phyloP scores from a whole-genome alignment of 495 filamentous ascomycete genomes.

The Talaromyces ruber region DNA sequence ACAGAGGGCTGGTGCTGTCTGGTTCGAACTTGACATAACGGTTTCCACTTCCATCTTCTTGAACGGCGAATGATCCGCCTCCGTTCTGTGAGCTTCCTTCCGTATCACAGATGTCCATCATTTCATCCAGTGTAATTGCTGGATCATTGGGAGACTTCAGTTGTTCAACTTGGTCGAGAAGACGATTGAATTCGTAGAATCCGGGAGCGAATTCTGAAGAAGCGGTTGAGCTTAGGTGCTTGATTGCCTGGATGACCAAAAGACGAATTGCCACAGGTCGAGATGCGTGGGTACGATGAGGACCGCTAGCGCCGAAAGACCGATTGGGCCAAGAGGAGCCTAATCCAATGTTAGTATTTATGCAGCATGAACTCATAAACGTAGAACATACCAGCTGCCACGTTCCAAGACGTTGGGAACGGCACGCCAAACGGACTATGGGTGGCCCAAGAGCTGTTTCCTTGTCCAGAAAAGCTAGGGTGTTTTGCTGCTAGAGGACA shows the following conservation, averaged over 20 bases:
- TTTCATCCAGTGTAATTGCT: constrained; percentile 56
- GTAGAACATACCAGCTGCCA: constrained; percentile 25
- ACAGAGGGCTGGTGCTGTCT: constrained; percentile 32
- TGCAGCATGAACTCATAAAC: not conserved
- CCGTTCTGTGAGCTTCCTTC: constrained; percentile 82
- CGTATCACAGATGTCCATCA: constrained; percentile 87
- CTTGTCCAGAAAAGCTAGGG: constrained; percentile 26
- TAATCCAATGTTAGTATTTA: constrained; percentile 17
- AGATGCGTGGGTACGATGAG: constrained; percentile 37
- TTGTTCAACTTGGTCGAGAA: constrained; percentile 59
- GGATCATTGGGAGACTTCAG: constrained; percentile 47
- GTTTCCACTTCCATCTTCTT: constrained; percentile 37
- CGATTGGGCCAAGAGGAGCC: constrained; percentile 44
- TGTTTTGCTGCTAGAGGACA: constrained; percentile 21
- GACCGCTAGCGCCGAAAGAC: constrained; percentile 37
- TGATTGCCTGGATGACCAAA: constrained; percentile 52
- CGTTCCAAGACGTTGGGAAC: constrained; percentile 37
- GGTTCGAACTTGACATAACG: constrained; percentile 57
- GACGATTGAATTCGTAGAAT: constrained; percentile 57
- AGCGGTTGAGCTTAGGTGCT: constrained; percentile 37
- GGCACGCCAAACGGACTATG: constrained; percentile 35
- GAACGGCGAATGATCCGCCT: constrained; percentile 70
- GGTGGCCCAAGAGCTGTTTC: constrained; percentile 28
- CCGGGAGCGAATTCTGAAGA: constrained; percentile 28
- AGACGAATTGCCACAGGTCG: constrained; percentile 50